Base-by-base conservation (phyloP, 164 flowering plant genomes). In the Warburgia ugandensis region DNA sequence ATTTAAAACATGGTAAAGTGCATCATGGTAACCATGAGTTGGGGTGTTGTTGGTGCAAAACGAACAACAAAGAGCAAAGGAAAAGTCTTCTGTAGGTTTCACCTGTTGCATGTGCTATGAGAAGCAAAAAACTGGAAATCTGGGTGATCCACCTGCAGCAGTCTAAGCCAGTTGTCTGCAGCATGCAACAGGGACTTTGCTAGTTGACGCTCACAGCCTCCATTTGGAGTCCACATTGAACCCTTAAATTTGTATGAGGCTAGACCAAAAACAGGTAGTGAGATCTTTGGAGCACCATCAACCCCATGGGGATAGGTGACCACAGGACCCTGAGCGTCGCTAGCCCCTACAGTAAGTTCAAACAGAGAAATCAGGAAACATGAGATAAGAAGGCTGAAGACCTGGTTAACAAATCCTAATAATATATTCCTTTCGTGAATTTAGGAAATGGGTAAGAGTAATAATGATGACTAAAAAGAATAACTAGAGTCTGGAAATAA, bases 241-340 rank as follows among this genome's bases (percentile, higher is more conserved):
- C 75, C 79, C 50, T 67, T 83, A 53, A 79, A 84, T 64, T 81
- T 86, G 67, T 86, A 91, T 1, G 89, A 81, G 13, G 97, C 86
- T 43, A 91, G 73, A 35, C 94, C 97, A 72, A 83, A 73, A 55
- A 77, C 61, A 16, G 68, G 82, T 27, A 81, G 56, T 28, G 78
- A 65, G 32, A 84, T 68, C 68, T 54, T 70, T 12, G 77, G 77
- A 27, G 62, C 60, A 52, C 79, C 77, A 52, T 75, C 77, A 17
- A 58, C 58, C 48, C 72, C 94, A 44, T 54, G 54, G 8, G 76
- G 78, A 60, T 55, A 63, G 11, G 68, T 60, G 45, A 76, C 54
- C 0, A 62, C 46, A 3, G 84, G 73, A 62, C 71, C 57, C 38
- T 50, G 71, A 4, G 44, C 72, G 68, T 29, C 45, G 37, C 58